phyloP scores from a whole-genome alignment of 2,329 filamentous ascomycete genomes.

The Aspergillus glaucus region DNA sequence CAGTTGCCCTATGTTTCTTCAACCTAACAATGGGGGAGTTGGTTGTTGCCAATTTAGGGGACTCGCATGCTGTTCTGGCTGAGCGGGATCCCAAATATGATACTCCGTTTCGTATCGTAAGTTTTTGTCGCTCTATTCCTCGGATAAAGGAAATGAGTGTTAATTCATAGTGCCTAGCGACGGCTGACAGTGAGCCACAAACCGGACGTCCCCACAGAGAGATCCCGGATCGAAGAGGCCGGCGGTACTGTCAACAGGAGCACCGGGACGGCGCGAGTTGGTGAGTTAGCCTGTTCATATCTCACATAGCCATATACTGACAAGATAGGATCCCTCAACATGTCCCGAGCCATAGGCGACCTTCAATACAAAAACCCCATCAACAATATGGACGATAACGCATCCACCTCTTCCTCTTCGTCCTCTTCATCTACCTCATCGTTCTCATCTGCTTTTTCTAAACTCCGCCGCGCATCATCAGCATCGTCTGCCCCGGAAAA shows the following conservation, averaged over 20 bases:
- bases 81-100: slow-evolving; percentile 24
- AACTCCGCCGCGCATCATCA: slow-evolving; percentile 14
- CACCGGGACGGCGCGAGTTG: slow-evolving; percentile 24
- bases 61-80: slow-evolving; percentile 30
- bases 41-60: slow-evolving; percentile 29
- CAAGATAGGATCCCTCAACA: slow-evolving; percentile 24
- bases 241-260: slow-evolving; percentile 22
- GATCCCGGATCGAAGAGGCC: slow-evolving; percentile 25
- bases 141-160: not conserved
- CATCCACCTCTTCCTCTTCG: not conserved
- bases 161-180: slow-evolving; percentile 15
- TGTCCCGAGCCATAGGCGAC: slow-evolving; percentile 32
- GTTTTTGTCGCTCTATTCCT: not conserved
- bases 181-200: slow-evolving; percentile 29
- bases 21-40: slow-evolving; percentile 27
- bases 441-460: not conserved
- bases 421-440: not conserved
- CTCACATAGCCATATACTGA: not conserved
- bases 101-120: slow-evolving; percentile 19
- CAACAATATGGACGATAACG: slow-evolving; percentile 16
- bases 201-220: slow-evolving; percentile 23
- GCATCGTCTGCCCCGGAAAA: slow-evolving; percentile 10
- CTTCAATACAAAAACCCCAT: slow-evolving; percentile 33
- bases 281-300: slow-evolving; percentile 12
- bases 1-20: slow-evolving; percentile 27